Conservation (phyloP, 1,284 basidiomycete species). For the Ceratobasidium sp. region DNA sequence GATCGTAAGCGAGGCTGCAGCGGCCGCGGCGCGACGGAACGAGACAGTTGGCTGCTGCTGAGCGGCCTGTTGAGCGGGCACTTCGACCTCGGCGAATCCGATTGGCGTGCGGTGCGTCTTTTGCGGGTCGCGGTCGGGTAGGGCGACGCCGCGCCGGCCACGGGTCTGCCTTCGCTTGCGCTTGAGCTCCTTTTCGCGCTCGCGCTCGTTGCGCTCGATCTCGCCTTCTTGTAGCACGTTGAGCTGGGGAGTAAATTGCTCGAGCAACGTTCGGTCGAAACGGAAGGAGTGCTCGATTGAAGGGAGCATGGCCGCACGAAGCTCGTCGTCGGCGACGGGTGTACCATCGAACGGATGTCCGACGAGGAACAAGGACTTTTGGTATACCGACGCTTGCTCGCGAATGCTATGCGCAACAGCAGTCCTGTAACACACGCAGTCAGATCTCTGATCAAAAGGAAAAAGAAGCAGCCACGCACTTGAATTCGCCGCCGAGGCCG, state of each 20-base stretch:
- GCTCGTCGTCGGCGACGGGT: conserved; percentile 88
- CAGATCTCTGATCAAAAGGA: conserved; percentile 32
- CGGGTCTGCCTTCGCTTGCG: conserved; percentile 87
- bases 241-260: conserved; percentile 90
- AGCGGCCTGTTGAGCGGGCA: conserved; percentile 43
- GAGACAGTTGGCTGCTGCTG: conserved; percentile 65
- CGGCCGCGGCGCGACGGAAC: conserved; percentile 82
- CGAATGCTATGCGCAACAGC: conserved; percentile 96
- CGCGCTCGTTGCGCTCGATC: conserved; percentile 88
- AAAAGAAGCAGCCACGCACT: conserved; percentile 61
- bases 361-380: conserved; percentile 91
- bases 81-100: conserved; percentile 80
- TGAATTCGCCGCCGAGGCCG: conserved; percentile 94
- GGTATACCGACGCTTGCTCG: conserved; percentile 92
- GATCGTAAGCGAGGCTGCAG: conserved; percentile 81
- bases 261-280: conserved; percentile 74
- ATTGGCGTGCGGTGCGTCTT: conserved; percentile 91
- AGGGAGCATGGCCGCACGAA: conserved; percentile 89
- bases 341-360: conserved; percentile 88
- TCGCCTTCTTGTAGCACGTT: conserved; percentile 90
- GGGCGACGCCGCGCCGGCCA: conserved; percentile 85
- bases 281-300: conserved; percentile 67
- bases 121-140: conserved; percentile 93
- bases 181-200: conserved; percentile 91
- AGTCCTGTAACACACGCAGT: conserved; percentile 65